Evolutionary conservation across 164 flowering plant genomes (phyloP), one percentile per base, ranked within the genome.

Genomic region (Tetrastigma voinierianum): DNA sequence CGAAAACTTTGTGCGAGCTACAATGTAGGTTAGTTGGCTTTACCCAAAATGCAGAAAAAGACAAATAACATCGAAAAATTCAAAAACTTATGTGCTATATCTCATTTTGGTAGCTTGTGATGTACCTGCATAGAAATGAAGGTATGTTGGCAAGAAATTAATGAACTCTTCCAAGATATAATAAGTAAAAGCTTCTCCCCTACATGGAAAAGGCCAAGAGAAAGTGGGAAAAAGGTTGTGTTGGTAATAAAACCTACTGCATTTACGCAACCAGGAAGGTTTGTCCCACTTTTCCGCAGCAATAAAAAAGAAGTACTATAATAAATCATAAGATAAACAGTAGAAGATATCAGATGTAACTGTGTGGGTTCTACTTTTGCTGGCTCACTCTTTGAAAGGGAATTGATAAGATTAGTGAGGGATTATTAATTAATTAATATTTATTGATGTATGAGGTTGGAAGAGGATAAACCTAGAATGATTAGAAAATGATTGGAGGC

Each of bases 201-300:
- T 32, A 32, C 6, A 32, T 32, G 40, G n/a, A 51, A 51, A 51
- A 18, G 18, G n/a, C 10, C 23, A 19, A 6, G 9, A 18, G 19
- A 53, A 19, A 21, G 23, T 10, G 19, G 1, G n/a, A 51, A 21
- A 8, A 11, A 54, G 5, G 24, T 32, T 4, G 10, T 2, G 13
- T 12, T 54, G 57, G 53, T 23, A 66, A 46, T 45, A 46, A 32
- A 65, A 55, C 69, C 56, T 15, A 58, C 62, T 67, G 10, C 9
- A 48, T 51, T 19, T 51, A 56, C 14, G 16, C 10, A 18, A 52
- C 11, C 32, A 52, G 61, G 64, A 32, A 32, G 48, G 24, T 52
- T 55, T 66, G 74, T 61, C 70, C 53, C 65, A 58, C 11, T 51
- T 55, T 71, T 71, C 19, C 48, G 56, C 52, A 25, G 61, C 57